Evolutionary conservation across 73 alveolate species (phyloP).

Genomic region (Paramecium caudatum): DNA sequence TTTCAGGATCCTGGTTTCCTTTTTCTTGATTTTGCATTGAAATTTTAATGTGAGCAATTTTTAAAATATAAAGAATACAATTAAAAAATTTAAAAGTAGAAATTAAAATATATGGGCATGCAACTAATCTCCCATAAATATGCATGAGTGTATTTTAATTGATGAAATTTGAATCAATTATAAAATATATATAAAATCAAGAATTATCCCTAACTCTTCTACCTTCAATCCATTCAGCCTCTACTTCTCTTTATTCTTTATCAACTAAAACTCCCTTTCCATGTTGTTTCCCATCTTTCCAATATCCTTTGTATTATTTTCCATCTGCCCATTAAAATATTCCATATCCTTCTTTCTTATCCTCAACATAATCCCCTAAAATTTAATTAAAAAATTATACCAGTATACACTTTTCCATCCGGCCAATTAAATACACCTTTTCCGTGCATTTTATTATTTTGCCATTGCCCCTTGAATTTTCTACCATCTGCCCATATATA

Average conservation of each 20-base stretch:
- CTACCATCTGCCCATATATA: conserved; percentile 80
- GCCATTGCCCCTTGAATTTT: conserved; percentile 76
- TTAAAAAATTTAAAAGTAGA: too few relatives aligned
- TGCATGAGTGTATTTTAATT: too few relatives aligned
- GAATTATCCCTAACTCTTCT: conserved; percentile 67
- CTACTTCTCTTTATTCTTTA: conserved; percentile 64
- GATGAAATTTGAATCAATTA: too few relatives aligned
- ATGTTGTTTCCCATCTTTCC: conserved; percentile 92
- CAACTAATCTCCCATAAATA: too few relatives aligned
- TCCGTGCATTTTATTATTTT: conserved; percentile 77
- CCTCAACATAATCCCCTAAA: conserved; percentile 84
- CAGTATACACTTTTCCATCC: conserved; percentile 73
- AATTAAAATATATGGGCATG: too few relatives aligned
- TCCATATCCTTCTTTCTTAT: conserved; percentile 77
- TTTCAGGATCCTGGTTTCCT: too few relatives aligned
- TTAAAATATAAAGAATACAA: too few relatives aligned
- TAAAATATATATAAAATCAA: too few relatives aligned
- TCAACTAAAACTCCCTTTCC: conserved; percentile 78
- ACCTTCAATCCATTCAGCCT: conserved; percentile 75
- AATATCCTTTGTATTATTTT: conserved; percentile 74
- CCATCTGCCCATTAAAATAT: conserved; percentile 75
- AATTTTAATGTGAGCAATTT: too few relatives aligned
- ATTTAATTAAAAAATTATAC: conserved; percentile 26
- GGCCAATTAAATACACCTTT: conserved; percentile 77
- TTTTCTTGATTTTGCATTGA: too few relatives aligned